phyloP scores from a whole-genome alignment of 2,329 filamentous ascomycete genomes.

The Aspergillus ruber region DNA sequence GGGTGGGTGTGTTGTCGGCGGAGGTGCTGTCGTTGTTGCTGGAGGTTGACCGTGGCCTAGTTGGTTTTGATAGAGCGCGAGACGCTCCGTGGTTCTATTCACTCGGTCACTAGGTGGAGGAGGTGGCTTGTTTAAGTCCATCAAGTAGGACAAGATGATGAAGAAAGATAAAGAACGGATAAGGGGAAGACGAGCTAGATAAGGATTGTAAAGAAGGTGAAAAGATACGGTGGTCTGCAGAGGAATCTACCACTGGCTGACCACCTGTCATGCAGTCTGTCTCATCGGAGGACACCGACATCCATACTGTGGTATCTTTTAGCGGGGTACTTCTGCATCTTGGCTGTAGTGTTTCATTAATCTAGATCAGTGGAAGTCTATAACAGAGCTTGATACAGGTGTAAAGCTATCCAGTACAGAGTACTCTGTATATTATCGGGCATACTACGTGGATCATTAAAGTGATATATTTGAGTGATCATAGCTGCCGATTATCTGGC shows the following conservation, averaged over 20 bases:
- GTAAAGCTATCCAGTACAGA: no score
- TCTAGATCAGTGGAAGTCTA: no score
- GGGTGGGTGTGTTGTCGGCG: constrained; percentile 4
- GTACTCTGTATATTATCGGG: no score
- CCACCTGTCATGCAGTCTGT: constrained; percentile 8
- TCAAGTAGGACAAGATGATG: constrained; percentile 12
- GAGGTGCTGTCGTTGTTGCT: constrained; percentile 8
- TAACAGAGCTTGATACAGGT: no score
- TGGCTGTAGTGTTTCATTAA: no score
- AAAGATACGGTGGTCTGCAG: not conserved
- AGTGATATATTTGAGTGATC: not conserved
- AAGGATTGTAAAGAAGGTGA: not conserved
- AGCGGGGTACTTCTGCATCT: constrained; percentile 7
- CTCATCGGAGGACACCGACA: constrained; percentile 32
- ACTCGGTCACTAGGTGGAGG: constrained; percentile 11
- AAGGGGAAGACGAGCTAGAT: constrained; percentile 1
- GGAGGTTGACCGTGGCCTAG: constrained; percentile 12
- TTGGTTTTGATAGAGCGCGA: constrained; percentile 29
- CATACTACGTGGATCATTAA: not conserved
- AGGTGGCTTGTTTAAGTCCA: constrained; percentile 17
- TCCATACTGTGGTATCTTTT: constrained; percentile 18
- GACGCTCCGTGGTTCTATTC: constrained; percentile 24
- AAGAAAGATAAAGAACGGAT: constrained; percentile 1
- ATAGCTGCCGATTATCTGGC: not conserved
- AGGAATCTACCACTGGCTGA: constrained; percentile 14